Conservation (phyloP, 2,329 filamentous ascomycete species). For the Fusarium longipes region DNA sequence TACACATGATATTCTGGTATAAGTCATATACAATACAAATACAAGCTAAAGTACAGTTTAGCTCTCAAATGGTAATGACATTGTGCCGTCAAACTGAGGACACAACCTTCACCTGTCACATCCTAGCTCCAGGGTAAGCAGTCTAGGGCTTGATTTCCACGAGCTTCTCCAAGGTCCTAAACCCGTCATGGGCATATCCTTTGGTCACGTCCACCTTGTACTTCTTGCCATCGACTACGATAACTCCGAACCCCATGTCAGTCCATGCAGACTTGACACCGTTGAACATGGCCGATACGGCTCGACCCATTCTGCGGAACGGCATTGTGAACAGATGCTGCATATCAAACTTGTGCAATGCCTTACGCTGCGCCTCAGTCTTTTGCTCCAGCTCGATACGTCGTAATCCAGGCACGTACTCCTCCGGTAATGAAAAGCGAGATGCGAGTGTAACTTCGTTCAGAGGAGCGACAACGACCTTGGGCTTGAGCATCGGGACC, state of each 20-base stretch:
- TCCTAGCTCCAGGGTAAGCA: not conserved
- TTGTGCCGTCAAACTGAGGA: not conserved
- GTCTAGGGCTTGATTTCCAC: slow-evolving; percentile 49
- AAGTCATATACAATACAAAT: slow-evolving; percentile 35
- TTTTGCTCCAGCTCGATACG: slow-evolving; percentile 48
- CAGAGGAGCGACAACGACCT: slow-evolving; percentile 54
- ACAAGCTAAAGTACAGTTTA: slow-evolving; percentile 30
- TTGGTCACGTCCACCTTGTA: slow-evolving; percentile 69
- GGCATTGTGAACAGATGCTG: slow-evolving; percentile 67
- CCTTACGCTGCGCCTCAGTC: slow-evolving; percentile 54
- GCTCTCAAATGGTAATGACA: not conserved
- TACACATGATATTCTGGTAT: slow-evolving; percentile 1
- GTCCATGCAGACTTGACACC: slow-evolving; percentile 64
- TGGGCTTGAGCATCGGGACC: slow-evolving; percentile 60
- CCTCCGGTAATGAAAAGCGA: slow-evolving; percentile 54
- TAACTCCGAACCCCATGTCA: slow-evolving; percentile 65
- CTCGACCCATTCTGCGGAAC: slow-evolving; percentile 62
- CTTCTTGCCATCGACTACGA: slow-evolving; percentile 59
- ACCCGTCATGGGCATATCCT: slow-evolving; percentile 69
- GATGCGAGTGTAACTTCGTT: slow-evolving; percentile 52
- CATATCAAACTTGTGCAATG: slow-evolving; percentile 62
- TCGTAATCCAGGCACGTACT: slow-evolving; percentile 52
- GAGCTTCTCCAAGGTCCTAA: slow-evolving; percentile 68
- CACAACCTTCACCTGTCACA: not conserved
- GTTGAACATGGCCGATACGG: slow-evolving; percentile 55